Evolutionary conservation across 306 rosid species (phyloP).

Genomic region (Trifolium dubium): DNA sequence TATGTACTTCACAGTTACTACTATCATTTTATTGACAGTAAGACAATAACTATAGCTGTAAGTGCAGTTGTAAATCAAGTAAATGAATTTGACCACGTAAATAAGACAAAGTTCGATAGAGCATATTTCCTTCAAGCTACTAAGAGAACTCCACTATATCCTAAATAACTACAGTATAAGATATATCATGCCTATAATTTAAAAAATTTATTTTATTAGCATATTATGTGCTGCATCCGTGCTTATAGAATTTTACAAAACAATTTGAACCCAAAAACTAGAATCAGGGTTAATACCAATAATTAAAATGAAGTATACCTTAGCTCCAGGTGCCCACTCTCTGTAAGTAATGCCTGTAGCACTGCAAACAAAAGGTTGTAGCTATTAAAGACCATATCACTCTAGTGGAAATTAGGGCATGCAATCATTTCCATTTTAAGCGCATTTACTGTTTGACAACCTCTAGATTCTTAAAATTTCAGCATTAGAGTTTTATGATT

Average conservation of each 20-base stretch:
- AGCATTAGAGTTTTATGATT: too few species aligned
- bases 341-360: constrained; percentile 86
- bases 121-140: constrained; percentile 16
- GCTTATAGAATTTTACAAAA: constrained; percentile 24
- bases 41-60: constrained; percentile 13
- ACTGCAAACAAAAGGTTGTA: constrained; percentile 58
- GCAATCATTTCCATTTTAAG: constrained; percentile 6
- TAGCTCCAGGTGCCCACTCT: constrained; percentile 99
- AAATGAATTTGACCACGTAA: constrained; percentile 18
- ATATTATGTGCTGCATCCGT: constrained; percentile 1
- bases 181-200: constrained; percentile 1
- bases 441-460: constrained; percentile 18
- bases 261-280: constrained; percentile 19
- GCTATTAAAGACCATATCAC: constrained; percentile 34
- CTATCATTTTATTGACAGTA: constrained; percentile 18
- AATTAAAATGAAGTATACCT: constrained; percentile 57
- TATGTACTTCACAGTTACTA: constrained; percentile 9
- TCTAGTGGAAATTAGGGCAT: constrained; percentile 16
- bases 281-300: constrained; percentile 4
- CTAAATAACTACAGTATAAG: constrained; percentile 22
- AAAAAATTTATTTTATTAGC: constrained; percentile 1
- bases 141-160: constrained; percentile 21
- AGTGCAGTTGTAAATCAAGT: constrained; percentile 12
- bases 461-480: too few species aligned
- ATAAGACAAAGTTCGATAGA: neutral